Base-by-base conservation (phyloP, 2,329 filamentous ascomycete species). In the Fusarium neocosmosporiellum region DNA sequence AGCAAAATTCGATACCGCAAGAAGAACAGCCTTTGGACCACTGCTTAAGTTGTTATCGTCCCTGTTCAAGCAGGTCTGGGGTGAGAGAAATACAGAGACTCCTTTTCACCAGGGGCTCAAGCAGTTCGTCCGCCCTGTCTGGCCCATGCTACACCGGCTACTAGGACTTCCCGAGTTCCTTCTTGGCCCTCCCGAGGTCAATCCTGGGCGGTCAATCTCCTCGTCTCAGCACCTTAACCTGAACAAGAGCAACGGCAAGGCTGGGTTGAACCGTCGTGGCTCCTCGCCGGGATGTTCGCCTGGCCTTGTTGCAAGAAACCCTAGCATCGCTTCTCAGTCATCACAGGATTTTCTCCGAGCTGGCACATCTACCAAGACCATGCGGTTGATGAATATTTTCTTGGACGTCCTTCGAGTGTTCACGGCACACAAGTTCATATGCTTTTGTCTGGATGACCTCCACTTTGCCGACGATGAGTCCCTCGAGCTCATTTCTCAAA, bases 391-490 rank as follows among this genome's bases (percentile, higher is more conserved):
- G 87, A 96, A 95, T 78, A 95, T 94, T 2, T 96, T 97, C 75
- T 84, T 98, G 53, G 95, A 98, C 74, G 92, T 98, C 11, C 82
- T 98, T 59, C 90, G 94, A 60, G 89, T 97, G 46, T 91, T 98
- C 63, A 93, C 94, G 0, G 87, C 91, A 22, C 91, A 95, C 79
- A 96, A 95, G 76, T 91, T 98, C 76, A 95, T 98, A 62, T 97
- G 94, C 78, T 91, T 98, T 75, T 95, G 92, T 75, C 83, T 98
- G 31, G 96, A 98, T 78, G 96, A 98, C 81, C 84, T 98, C 34
- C 95, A 98, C 76, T 96, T 94, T 80, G 94, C 95, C 8, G 96
- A 98, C 78, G 90, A 93, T 29, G 96, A 98, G 80, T 96, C 93
- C 16, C 84, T 96, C 55, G 94, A 97, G 66, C 85, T 98, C 60